Base-by-base conservation (phyloP, 2,329 filamentous ascomycete genomes). In the Hypoxylon sp. region DNA sequence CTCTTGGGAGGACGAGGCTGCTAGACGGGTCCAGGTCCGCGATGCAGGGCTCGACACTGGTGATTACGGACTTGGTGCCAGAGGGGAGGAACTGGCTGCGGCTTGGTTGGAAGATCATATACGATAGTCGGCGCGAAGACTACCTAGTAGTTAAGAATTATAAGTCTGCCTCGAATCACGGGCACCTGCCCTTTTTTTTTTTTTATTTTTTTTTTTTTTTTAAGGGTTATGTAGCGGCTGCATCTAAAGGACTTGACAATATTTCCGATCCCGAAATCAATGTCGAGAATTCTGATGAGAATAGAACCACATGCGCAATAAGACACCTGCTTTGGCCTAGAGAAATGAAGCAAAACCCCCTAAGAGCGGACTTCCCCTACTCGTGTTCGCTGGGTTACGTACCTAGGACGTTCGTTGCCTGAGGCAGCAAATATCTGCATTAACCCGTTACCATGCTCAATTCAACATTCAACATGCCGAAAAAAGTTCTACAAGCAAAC, bases 21-120 rank as follows among this genome's bases (percentile, higher is more conserved):
- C 71, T 14, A 74, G 75, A 21, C 75, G 82, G 52, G 77, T 87
- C 6, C 78, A 77, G 53, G 63, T 80, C 1, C 53, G 73, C 4
- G 78, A 81, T 7, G 75, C 80, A 5, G 83, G 80, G 0, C 61
- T 71, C 7, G 77, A 77, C 29, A 72, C 63, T 3, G 61, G 63
- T 1, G 61, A 51, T 12, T 65, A 61, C 21, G 56, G 61, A 14
- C 50, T 74, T 12, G 51, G 53, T 8, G 25, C 3, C 3, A 30
- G 63, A 19, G 73, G 66, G 14, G 63, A 73, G 47, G 61, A 53
- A 19, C 2, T 69, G 12, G 70, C 65, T 56, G 50, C 58, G 16
- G 41, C 30, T 12, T 77, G 76, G 76, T 59, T 77, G 8, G 66
- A 72, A 11, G 61, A 70, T 21, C 64, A 50, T 14, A 51, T 61